Percentiles rank a stretch among this genome's conserved stretches.
phyloP scores from a whole-genome alignment of 345 rosid species.

The Eutrema heterophyllum region DNA sequence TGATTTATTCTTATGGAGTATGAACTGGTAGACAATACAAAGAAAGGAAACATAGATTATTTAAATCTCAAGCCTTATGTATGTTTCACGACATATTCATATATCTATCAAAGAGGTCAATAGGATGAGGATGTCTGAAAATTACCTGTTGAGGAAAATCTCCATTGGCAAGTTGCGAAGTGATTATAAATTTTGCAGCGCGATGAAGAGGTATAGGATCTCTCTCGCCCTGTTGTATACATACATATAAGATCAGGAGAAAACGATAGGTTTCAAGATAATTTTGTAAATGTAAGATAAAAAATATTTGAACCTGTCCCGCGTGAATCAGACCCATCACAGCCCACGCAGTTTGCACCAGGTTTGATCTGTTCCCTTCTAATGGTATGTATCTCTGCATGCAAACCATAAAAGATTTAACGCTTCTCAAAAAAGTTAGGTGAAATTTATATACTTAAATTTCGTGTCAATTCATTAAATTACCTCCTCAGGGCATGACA shows the following conservation, averaged over 20 bases:
- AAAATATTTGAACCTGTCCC: constrained; percentile 35
- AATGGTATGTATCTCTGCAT: constrained; percentile 44
- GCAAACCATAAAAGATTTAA: neutral
- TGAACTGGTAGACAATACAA: too few relatives aligned
- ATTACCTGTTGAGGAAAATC: constrained; percentile 72
- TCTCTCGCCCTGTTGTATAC: constrained; percentile 34
- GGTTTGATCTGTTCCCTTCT: constrained; percentile 42
- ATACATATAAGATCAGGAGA: neutral
- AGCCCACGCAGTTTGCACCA: constrained; percentile 59
- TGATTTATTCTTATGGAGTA: too few relatives aligned
- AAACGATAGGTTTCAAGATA: neutral
- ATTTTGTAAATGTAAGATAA: neutral
- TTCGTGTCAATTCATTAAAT: too few relatives aligned
- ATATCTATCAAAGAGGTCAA: neutral
- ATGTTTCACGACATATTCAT: neutral
- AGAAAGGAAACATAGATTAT: neutral
- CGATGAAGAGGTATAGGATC: constrained; percentile 60
- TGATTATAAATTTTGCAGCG: constrained; percentile 64
- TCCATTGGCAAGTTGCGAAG: constrained; percentile 57
- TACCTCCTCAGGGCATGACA: constrained; percentile 51
- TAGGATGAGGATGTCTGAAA: neutral
- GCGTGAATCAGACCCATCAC: constrained; percentile 55
- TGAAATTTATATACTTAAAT: neutral
- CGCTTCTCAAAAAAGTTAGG: neutral
- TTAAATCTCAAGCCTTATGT: neutral